Evolutionary conservation across 2,329 filamentous ascomycete genomes (phyloP).

Genomic region (Blastomyces parvus): DNA sequence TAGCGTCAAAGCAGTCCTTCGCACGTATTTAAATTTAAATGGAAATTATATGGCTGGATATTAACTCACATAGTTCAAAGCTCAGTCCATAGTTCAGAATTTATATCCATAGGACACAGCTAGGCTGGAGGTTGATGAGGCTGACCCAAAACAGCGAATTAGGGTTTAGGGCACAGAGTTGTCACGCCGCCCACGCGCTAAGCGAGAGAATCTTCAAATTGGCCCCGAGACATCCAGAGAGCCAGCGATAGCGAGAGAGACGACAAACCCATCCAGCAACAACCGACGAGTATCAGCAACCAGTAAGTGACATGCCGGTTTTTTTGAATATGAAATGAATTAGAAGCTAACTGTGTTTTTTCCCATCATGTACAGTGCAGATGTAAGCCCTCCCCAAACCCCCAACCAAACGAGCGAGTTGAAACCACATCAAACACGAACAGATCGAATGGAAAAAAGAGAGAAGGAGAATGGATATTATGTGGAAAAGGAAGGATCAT

Average conservation of each 20-base stretch:
- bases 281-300: conserved; percentile 37
- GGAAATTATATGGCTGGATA: no score
- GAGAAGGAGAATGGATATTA: neutral
- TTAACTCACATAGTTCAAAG: no score
- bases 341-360: conserved; percentile 34
- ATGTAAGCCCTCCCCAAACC: conserved; percentile 56
- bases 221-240: conserved; percentile 23
- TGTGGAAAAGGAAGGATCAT: neutral
- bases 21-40: neutral
- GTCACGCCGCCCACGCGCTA: conserved; percentile 31
- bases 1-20: neutral
- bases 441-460: neutral
- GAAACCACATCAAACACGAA: conserved; percentile 20
- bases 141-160: conserved; percentile 16
- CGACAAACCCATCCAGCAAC: conserved; percentile 32
- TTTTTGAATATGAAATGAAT: conserved; percentile 10
- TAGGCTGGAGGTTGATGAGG: no score
- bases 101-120: no score
- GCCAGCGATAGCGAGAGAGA: conserved; percentile 23
- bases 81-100: neutral
- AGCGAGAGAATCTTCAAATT: conserved; percentile 37
- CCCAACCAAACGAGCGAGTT: conserved; percentile 17
- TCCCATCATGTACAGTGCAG: conserved; percentile 57
- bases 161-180: conserved; percentile 33
- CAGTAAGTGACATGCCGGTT: conserved; percentile 32